These are phyloP conservation scores for Helichrysum umbraculigerum DNA, from an alignment of 129 eudicot species.

Conservation along the genomic window DNA sequence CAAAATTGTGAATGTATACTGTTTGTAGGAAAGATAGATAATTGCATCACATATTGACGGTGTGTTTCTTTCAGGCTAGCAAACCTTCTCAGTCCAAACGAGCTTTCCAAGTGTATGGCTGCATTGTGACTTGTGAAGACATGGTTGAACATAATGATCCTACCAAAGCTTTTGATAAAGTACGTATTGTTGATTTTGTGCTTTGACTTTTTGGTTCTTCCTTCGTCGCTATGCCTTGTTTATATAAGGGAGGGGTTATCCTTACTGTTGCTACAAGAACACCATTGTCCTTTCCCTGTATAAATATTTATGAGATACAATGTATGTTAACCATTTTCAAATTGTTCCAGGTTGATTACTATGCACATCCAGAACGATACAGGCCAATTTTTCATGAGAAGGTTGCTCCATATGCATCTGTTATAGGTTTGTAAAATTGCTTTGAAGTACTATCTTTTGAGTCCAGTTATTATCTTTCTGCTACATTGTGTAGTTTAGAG, in stretches of 20 bases:
- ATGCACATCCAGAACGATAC: slow-evolving; percentile 96
- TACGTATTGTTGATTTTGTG: slow-evolving; percentile 30
- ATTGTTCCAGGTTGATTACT: slow-evolving; percentile 73
- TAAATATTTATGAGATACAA: not conserved
- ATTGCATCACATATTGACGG: slow-evolving; percentile 21
- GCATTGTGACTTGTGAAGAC: slow-evolving; percentile 76
- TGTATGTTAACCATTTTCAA: not conserved
- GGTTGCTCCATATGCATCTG: slow-evolving; percentile 93
- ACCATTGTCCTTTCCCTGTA: not conserved
- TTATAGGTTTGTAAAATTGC: slow-evolving; percentile 57
- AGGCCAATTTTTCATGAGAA: slow-evolving; percentile 80
- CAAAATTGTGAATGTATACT: not conserved
- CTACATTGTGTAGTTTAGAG: not conserved
- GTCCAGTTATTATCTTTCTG: too few relatives aligned
- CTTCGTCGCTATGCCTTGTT: not conserved
- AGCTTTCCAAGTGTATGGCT: slow-evolving; percentile 90
- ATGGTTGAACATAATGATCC: slow-evolving; percentile 77
- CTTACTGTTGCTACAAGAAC: slow-evolving; percentile 2
- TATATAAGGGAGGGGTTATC: not conserved
- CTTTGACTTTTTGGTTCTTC: not conserved
- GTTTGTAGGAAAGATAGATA: not conserved
- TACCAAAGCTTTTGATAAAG: slow-evolving; percentile 60
- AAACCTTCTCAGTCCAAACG: slow-evolving; percentile 46
- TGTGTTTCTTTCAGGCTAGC: slow-evolving; percentile 45
- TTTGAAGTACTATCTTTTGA: too few relatives aligned